Percentiles rank a stretch among this genome's conserved stretches.
These are phyloP conservation scores for Pseudonitzschia multiseries DNA, from an alignment of 108 stramenopile species.

Conservation along the genomic window DNA sequence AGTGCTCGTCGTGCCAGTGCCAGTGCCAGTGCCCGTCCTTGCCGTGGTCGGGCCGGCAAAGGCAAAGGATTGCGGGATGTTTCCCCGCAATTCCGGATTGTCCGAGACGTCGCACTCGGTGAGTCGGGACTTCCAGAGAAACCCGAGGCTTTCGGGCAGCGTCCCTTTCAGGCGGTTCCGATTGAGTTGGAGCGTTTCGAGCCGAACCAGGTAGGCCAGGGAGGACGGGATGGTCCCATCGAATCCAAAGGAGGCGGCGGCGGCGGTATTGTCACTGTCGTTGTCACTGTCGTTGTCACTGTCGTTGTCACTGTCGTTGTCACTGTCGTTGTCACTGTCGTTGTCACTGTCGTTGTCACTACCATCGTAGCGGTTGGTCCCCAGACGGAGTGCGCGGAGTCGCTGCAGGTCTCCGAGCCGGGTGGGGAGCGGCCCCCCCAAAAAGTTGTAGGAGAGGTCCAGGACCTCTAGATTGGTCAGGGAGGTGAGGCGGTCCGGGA, in stretches of 20 bases:
- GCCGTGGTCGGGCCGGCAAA: too few species aligned
- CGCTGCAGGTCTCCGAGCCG: conserved; percentile 26
- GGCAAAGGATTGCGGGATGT: conserved; percentile 31
- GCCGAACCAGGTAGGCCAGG: conserved; percentile 27
- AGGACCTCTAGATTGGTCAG: background rate
- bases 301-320: background rate
- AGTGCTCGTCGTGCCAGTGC: too few species aligned
- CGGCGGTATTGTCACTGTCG: background rate
- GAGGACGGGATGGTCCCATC: conserved; percentile 34
- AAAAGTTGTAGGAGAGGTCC: conserved; percentile 19
- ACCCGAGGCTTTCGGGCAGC: conserved; percentile 19
- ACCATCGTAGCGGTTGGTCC: conserved; percentile 38
- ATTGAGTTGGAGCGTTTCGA: conserved; percentile 17
- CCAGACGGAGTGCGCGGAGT: conserved; percentile 50
- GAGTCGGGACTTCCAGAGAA: conserved; percentile 1
- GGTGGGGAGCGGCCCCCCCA: conserved; percentile 31
- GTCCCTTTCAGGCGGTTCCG: conserved; percentile 24
- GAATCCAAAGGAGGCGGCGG: conserved; percentile 19
- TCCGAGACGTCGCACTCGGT: conserved; percentile 28
- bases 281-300: too few species aligned
- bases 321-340: too few species aligned
- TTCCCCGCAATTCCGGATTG: conserved; percentile 30
- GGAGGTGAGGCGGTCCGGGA: background rate
- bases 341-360: background rate
- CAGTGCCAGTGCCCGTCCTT: too few species aligned